A percentile compares a stretch with the other conserved stretches of the same genome.
Conservation (phyloP, 2,329 filamentous ascomycete genomes). For the Cordyceps fumosorosea region DNA sequence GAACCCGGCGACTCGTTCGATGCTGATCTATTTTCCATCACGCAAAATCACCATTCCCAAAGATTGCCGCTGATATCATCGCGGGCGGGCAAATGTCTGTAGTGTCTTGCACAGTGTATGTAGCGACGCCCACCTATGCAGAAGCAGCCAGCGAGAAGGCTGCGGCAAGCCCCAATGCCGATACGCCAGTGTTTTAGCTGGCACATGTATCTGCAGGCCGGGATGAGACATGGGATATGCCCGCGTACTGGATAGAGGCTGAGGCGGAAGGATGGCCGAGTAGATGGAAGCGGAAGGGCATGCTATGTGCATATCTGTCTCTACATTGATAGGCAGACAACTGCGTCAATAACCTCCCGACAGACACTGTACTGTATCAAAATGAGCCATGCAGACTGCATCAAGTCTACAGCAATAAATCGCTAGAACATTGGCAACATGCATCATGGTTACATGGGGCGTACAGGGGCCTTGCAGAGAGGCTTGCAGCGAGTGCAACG, state of each 20-base stretch:
- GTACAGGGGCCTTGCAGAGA: slow-evolving; percentile 3
- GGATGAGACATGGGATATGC: slow-evolving; percentile 1
- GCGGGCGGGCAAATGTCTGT: not conserved
- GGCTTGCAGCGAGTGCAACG: slow-evolving; percentile 7
- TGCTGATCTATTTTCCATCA: too few relatives aligned
- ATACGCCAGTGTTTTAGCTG: not conserved
- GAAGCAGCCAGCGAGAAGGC: slow-evolving; percentile 3
- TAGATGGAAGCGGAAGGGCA: not conserved
- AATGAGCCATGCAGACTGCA: not conserved
- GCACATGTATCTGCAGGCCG: slow-evolving; percentile 1
- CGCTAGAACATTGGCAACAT: not conserved
- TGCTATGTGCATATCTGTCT: not conserved
- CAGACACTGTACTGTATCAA: not conserved
- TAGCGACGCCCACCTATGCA: not conserved
- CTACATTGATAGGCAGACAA: not conserved
- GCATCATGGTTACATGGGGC: not conserved
- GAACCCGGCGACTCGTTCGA: too few relatives aligned
- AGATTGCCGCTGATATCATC: not conserved
- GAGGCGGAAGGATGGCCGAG: not conserved
- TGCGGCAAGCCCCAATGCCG: slow-evolving; percentile 1
- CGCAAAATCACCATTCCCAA: too few relatives aligned
- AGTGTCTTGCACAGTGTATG: not conserved
- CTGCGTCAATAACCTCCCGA: not conserved
- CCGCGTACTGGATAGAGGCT: not conserved
- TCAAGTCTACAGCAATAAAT: not conserved